phyloP scores from a whole-genome alignment of 257 asterid species.

The Prunella vulgaris region DNA sequence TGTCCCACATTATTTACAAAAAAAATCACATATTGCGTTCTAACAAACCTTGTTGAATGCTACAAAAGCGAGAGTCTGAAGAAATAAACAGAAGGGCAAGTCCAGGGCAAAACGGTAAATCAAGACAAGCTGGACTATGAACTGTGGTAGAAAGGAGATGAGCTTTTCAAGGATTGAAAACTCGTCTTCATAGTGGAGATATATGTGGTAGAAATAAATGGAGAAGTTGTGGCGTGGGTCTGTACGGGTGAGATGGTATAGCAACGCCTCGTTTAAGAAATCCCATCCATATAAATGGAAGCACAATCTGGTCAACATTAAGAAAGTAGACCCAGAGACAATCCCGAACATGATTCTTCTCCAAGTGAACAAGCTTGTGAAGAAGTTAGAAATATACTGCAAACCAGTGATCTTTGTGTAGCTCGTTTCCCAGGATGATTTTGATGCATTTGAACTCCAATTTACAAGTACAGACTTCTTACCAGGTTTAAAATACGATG shows the following conservation, averaged over 20 bases:
- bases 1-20: not conserved
- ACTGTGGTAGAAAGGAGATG: conserved; percentile 81
- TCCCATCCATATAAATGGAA: conserved; percentile 81
- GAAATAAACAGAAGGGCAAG: conserved; percentile 75
- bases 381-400: conserved; percentile 22
- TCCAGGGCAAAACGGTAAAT: conserved; percentile 61
- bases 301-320: conserved; percentile 59
- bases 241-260: conserved; percentile 89
- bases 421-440: conserved; percentile 28
- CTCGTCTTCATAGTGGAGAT: conserved; percentile 72
- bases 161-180: conserved; percentile 70
- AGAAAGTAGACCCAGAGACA: conserved; percentile 66
- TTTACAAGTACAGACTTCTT: conserved; percentile 51
- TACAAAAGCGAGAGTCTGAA: conserved; percentile 88
- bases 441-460: conserved; percentile 49
- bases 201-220: conserved; percentile 82
- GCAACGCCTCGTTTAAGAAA: conserved; percentile 82
- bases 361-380: conserved; percentile 55
- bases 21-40: not conserved
- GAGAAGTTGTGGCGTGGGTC: conserved; percentile 97
- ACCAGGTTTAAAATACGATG: conserved; percentile 43
- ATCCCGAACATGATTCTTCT: conserved; percentile 72
- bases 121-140: conserved; percentile 74
- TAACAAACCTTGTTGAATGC: conserved; percentile 84
- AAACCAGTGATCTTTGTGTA: conserved; percentile 21